phyloP scores from a whole-genome alignment of 2,329 filamentous ascomycete species.

The Alternaria triticina region DNA sequence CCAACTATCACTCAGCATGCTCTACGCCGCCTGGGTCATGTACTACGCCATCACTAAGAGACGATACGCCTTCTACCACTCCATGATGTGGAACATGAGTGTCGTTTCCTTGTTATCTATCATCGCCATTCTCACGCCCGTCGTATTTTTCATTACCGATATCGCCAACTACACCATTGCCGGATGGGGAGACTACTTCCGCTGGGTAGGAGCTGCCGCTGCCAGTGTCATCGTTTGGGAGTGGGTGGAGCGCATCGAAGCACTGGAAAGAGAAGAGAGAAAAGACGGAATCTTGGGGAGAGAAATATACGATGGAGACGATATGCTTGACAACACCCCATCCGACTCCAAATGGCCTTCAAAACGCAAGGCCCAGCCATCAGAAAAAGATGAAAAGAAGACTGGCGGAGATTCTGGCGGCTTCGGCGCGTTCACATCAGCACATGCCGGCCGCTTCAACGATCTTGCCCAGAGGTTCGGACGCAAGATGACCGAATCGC shows the following conservation, averaged over 20 bases:
- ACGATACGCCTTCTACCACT: constrained; percentile 87
- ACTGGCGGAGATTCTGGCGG: constrained; percentile 26
- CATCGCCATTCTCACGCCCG: constrained; percentile 81
- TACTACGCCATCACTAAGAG: constrained; percentile 94
- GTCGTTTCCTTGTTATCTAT: constrained; percentile 81
- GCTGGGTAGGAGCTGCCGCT: constrained; percentile 94
- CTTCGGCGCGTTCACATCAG: constrained; percentile 33
- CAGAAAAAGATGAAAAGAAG: constrained; percentile 43
- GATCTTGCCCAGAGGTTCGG: constrained; percentile 37
- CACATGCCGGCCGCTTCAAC: constrained; percentile 31
- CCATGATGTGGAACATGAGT: constrained; percentile 86
- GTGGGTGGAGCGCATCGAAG: constrained; percentile 95
- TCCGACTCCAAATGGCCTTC: constrained; percentile 60
- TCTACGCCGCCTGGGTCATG: constrained; percentile 93
- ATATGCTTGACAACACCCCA: constrained; percentile 77
- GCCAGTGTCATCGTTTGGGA: constrained; percentile 98
- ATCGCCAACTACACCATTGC: constrained; percentile 84
- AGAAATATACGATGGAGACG: constrained; percentile 92
- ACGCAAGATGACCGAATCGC: constrained; percentile 36
- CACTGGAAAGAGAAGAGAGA: constrained; percentile 88
- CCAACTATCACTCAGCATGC: constrained; percentile 80
- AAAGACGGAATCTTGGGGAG: constrained; percentile 90
- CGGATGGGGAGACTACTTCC: constrained; percentile 92
- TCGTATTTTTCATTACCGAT: constrained; percentile 92
- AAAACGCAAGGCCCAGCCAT: constrained; percentile 46